Conservation (phyloP, 2,329 filamentous ascomycete species). For the Hansfordia pulvinata region DNA sequence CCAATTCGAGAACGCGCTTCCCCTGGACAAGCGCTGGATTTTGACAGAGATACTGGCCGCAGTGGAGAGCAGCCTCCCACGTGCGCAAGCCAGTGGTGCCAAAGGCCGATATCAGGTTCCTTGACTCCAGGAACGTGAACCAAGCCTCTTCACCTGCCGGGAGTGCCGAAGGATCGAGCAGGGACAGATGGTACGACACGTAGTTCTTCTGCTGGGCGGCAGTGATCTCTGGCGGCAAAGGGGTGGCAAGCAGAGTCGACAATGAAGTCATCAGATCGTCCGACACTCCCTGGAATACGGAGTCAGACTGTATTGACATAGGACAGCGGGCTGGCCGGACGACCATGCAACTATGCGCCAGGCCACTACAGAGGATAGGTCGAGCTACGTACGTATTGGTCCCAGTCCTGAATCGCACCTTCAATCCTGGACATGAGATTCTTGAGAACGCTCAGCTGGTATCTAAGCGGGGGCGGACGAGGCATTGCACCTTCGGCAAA, state of each 20-base stretch:
- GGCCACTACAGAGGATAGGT: conserved; percentile 2
- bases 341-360: conserved; percentile 4
- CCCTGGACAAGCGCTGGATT: conserved; percentile 29
- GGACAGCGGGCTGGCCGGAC: conserved; percentile 8
- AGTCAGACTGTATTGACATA: conserved; percentile 9
- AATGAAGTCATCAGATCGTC: conserved; percentile 64
- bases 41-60: conserved; percentile 54
- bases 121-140: conserved; percentile 57
- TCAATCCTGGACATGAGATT: conserved; percentile 58
- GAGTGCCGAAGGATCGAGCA: conserved; percentile 8
- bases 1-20: conserved; percentile 56
- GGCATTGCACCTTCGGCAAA: conserved; percentile 45
- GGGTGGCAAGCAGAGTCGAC: conserved; percentile 47
- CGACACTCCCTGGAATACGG: conserved; percentile 55
- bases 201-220: conserved; percentile 60
- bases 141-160: conserved; percentile 4
- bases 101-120: conserved; percentile 52
- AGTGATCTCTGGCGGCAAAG: conserved; percentile 47
- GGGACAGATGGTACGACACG: conserved; percentile 54
- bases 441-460: conserved; percentile 62
- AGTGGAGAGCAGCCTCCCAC: conserved; percentile 68
- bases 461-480: conserved; percentile 51
- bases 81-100: conserved; percentile 68
- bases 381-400: conserved; percentile 62
- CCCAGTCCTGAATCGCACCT: conserved; percentile 62